These are phyloP conservation scores for Lenwebbia sp. DNA, from an alignment of 345 rosid species.

Conservation along the genomic window DNA sequence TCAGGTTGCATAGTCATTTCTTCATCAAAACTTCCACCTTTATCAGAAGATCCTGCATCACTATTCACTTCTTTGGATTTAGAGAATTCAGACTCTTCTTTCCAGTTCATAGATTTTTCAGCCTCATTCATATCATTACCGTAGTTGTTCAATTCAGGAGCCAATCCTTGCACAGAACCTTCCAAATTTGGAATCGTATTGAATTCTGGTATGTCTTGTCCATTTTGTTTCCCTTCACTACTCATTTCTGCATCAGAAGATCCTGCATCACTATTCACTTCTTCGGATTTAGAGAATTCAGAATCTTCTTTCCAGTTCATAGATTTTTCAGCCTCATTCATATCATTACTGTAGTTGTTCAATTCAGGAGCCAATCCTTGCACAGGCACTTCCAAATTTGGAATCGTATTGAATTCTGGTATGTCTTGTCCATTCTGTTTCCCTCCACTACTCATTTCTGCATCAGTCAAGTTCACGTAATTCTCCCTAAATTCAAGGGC, in stretches of 20 bases:
- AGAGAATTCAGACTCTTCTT: slow-evolving; percentile 1
- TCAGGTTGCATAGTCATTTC: background rate
- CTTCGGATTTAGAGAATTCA: background rate
- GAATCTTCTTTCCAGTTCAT: background rate
- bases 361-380: slow-evolving; percentile 18
- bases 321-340: slow-evolving; percentile 5
- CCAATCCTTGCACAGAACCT: slow-evolving; percentile 26
- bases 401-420: slow-evolving; percentile 12
- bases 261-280: background rate
- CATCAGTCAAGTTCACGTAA: slow-evolving; percentile 13
- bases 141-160: background rate
- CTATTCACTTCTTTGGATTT: background rate
- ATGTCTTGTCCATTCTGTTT: slow-evolving; percentile 15
- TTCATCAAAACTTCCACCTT: background rate
- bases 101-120: background rate
- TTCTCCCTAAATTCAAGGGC: slow-evolving; percentile 12
- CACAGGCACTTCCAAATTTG: slow-evolving; percentile 19
- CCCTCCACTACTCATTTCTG: slow-evolving; percentile 19
- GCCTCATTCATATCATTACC: slow-evolving; percentile 3
- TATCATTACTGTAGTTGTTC: background rate
- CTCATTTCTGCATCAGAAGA: slow-evolving; percentile 6
- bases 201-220: slow-evolving; percentile 15
- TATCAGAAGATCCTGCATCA: background rate
- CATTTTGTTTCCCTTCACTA: slow-evolving; percentile 21
- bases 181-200: slow-evolving; percentile 11